Percentiles rank a stretch among this genome's conserved stretches.
Evolutionary conservation across 768 basidiomycete species (phyloP).

Genomic region (Chiua virens): DNA sequence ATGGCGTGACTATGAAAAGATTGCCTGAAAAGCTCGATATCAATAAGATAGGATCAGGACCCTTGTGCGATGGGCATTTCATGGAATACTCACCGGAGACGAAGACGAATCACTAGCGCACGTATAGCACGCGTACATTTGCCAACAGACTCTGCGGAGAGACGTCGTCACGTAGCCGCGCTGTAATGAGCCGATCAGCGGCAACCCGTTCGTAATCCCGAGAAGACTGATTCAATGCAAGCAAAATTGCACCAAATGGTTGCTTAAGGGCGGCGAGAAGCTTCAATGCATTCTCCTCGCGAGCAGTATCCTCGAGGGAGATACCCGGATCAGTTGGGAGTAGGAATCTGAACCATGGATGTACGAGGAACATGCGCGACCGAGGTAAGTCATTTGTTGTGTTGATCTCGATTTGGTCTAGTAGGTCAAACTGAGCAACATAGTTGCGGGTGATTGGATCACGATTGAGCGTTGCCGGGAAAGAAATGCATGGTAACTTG

Average conservation of each 20-base stretch:
- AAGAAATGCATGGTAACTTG: conserved; percentile 10
- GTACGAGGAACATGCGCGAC: conserved; percentile 9
- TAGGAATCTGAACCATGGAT: conserved; percentile 13
- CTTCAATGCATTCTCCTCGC: neutral
- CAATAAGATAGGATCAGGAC: too few species aligned
- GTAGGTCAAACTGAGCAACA: neutral
- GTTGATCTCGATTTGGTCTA: conserved; percentile 8
- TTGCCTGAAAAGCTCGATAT: too few species aligned
- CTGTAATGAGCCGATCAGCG: conserved; percentile 6
- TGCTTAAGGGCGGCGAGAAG: conserved; percentile 7
- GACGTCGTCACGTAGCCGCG: conserved; percentile 6
- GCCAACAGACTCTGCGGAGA: conserved; percentile 1
- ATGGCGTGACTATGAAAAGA: too few species aligned
- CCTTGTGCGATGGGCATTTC: too few species aligned
- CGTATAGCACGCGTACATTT: conserved; percentile 1
- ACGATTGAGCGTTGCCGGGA: neutral
- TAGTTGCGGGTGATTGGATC: neutral
- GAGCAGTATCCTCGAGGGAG: neutral
- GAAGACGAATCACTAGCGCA: conserved; percentile 3
- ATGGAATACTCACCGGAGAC: too few species aligned
- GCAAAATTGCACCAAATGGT: conserved; percentile 17
- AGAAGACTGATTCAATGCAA: neutral
- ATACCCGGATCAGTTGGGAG: neutral
- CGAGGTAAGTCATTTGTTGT: conserved; percentile 2
- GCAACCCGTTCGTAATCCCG: conserved; percentile 11